A percentile compares a stretch with the other conserved stretches of the same genome.
phyloP scores from a whole-genome alignment of 1,284 basidiomycete genomes.

The Boletellus dicymbophilus region DNA sequence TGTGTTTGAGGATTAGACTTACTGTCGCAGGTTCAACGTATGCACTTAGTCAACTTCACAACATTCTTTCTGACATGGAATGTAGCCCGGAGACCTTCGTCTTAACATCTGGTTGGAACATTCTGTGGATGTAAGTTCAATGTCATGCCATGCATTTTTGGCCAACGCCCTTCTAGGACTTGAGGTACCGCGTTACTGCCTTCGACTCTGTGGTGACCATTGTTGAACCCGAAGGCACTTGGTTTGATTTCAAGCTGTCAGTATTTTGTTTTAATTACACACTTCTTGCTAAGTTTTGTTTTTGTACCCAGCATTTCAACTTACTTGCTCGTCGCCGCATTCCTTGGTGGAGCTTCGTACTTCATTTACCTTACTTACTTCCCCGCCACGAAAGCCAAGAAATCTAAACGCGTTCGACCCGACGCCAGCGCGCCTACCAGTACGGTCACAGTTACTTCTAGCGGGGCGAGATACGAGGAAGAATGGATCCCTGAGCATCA shows the following conservation, averaged over 20 bases:
- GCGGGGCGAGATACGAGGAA: constrained; percentile 79
- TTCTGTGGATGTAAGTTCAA: constrained; percentile 54
- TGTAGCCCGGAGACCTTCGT: constrained; percentile 75
- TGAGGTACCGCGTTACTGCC: constrained; percentile 64
- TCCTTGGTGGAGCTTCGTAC: constrained; percentile 70
- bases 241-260: constrained; percentile 82
- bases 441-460: constrained; percentile 66
- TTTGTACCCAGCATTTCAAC: constrained; percentile 63
- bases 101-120: constrained; percentile 83
- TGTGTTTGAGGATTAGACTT: constrained; percentile 13
- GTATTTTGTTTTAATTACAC: constrained; percentile 26
- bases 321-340: constrained; percentile 69
- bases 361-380: constrained; percentile 68
- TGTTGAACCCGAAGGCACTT: constrained; percentile 79
- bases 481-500: constrained; percentile 94
- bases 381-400: constrained; percentile 50
- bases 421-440: constrained; percentile 58
- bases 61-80: constrained; percentile 5
- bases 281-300: constrained; percentile 6
- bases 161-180: constrained; percentile 38
- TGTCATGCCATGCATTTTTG: constrained; percentile 1
- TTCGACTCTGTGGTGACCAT: constrained; percentile 82
- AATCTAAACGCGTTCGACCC: constrained; percentile 34
- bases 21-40: constrained; percentile 63
- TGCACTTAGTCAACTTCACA: not conserved